Conservation (phyloP, 164 flowering plant genomes). For the Magnolia officinalis region DNA sequence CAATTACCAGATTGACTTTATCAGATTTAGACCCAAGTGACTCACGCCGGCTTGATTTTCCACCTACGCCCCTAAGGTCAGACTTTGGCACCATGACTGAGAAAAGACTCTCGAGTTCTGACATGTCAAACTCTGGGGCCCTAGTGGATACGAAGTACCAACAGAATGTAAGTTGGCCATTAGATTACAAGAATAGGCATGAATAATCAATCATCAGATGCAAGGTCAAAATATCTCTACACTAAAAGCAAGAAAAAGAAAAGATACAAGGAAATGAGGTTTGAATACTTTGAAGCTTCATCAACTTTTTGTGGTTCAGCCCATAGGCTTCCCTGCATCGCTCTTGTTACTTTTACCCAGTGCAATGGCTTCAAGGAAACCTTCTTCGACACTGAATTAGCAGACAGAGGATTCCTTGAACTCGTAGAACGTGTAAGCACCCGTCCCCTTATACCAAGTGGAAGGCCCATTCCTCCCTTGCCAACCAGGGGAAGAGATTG, state of each 20-base stretch:
- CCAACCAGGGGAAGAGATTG: not conserved
- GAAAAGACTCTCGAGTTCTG: constrained; percentile 89
- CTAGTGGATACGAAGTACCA: constrained; percentile 33
- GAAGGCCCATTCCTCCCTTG: constrained; percentile 17
- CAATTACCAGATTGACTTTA: constrained; percentile 85
- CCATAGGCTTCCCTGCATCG: constrained; percentile 92
- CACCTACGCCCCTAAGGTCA: constrained; percentile 39
- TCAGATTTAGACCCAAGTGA: constrained; percentile 58
- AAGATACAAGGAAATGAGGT: not conserved
- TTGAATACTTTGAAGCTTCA: constrained; percentile 60
- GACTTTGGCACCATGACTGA: constrained; percentile 67
- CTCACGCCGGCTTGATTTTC: constrained; percentile 47
- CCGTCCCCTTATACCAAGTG: constrained; percentile 46
- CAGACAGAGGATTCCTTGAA: constrained; percentile 28
- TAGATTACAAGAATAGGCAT: not conserved
- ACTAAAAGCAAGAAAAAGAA: not conserved
- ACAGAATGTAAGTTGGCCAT: not conserved
- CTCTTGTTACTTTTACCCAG: constrained; percentile 86
- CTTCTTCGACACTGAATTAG: constrained; percentile 30
- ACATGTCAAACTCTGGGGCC: constrained; percentile 92
- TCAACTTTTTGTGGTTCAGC: constrained; percentile 78
- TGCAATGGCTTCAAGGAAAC: constrained; percentile 68
- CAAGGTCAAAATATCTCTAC: not conserved
- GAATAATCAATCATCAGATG: not conserved
- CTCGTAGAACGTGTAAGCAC: constrained; percentile 35